Base-by-base conservation (phyloP, 2,329 filamentous ascomycete genomes). In the Reticulascus tulasneorum region DNA sequence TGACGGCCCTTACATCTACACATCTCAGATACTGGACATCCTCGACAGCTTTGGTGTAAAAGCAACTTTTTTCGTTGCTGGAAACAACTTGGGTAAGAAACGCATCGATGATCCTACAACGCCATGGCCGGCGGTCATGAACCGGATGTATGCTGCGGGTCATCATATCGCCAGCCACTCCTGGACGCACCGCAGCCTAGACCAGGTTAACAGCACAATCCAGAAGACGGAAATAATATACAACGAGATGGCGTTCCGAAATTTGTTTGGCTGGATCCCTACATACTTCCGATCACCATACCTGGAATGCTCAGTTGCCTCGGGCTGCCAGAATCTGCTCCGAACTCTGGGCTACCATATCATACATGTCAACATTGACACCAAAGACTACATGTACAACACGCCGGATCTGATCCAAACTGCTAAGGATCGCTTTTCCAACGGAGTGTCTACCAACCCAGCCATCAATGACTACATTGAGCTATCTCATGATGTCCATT, bases 371-470 rank as follows among this genome's bases (percentile, higher is more conserved):
- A 71, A 79, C 47, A 55, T 80, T 9, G 77, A 82, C 50, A 81
- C 77, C n/a, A 72, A 78, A 44, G 77, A 81, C 55, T 80, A 77
- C 51, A 60, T 73, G 47, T 69, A 77, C 45, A 63, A 69, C 38
- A 58, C 59, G 7, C 63, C 73, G 1, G 54, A 66, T 30, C 49
- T 58, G 40, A 68, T 71, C 33, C 57, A 66, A 41, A 58, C 55
- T 29, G 56, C 67, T 27, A 67, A 67, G 51, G 51, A 67, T 37
- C 63, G 54, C 36, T 71, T 74, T 49, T 49, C 52, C 16, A 47
- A 53, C n/a, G 60, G 58, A 19, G 47, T 70, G 35, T 38, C 39
- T 9, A 37, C 44, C 1, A 39, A 52, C 17, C 31, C 57, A 2
- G 33, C 35, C 0, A 40, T 30, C 6, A 53, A 57, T 22, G 52